phyloP scores from a whole-genome alignment of 2,329 filamentous ascomycete species.

The Fusarium lateritium region DNA sequence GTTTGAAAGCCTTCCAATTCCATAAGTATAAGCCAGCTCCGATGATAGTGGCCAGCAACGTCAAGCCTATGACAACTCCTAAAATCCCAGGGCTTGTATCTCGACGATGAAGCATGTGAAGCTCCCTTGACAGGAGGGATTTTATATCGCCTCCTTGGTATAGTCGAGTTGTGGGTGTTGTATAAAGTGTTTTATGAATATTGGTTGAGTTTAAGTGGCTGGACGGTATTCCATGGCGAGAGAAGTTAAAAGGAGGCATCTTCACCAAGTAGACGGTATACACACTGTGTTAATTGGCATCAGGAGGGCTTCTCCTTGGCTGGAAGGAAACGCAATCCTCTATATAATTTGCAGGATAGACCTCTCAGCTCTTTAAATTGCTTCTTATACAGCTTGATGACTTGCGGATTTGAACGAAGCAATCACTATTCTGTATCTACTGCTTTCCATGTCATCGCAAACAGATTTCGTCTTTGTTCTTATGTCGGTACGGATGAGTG shows the following conservation, averaged over 20 bases:
- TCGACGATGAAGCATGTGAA: conserved; percentile 19
- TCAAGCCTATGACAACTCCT: conserved; percentile 29
- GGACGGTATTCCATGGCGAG: background rate
- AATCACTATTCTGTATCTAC: conserved; percentile 8
- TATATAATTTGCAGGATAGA: background rate
- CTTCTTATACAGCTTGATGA: background rate
- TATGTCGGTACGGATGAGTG: conserved; percentile 5
- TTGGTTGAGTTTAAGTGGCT: background rate
- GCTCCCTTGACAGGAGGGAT: background rate
- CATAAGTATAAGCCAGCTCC: conserved; percentile 24
- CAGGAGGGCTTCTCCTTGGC: accelerated
- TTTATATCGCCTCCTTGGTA: background rate
- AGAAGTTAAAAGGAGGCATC: conserved; percentile 25
- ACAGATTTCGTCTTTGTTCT: background rate
- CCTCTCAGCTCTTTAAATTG: too few species aligned
- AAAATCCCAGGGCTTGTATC: conserved; percentile 11
- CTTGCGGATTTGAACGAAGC: background rate
- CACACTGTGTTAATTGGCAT: background rate
- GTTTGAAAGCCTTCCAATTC: conserved; percentile 19
- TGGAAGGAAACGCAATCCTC: background rate
- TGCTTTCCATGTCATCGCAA: conserved; percentile 4
- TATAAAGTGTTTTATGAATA: too few species aligned
- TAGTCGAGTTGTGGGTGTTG: too few species aligned
- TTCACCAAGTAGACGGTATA: background rate
- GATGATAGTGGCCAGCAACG: conserved; percentile 20